Base-by-base conservation (phyloP, 805 yeast genomes). In the Candida yuanshanica region DNA sequence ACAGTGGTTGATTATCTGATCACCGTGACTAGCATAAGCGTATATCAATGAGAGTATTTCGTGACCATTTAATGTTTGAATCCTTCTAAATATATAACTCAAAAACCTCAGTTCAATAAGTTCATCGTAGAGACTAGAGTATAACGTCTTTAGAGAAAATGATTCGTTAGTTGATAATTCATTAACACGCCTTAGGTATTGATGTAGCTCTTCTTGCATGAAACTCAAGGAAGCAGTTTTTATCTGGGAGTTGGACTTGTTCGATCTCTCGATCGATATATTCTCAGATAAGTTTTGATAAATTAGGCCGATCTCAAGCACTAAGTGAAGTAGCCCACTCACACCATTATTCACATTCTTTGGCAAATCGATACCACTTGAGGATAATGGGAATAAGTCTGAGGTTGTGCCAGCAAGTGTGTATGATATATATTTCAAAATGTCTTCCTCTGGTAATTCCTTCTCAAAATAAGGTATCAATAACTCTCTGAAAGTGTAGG, bases 221-320 rank as follows among this genome's bases (percentile, higher is more conserved):
- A 70, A 69, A 14, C 81, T 66, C 6, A 72, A 45, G 34, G 82
- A 75, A 1, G 95, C 83, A 29, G 77, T 78, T 45, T 75, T 76
- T 13, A 83, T 69, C 8, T 84, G 81, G 4, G 83, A 74, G 20
- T 56, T 46, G 17, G 55, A 49, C 5, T 50, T 52, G 14, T 50
- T 42, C 44, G 62, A 50, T 48, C 60, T 58, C 33, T 52, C 37
- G 18, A 50, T 37, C 29, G 62, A 64, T 11, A 71, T 47, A 17
- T 54, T 50, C 13, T 38, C 42, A 5, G 57, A 59, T 26, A 87
- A 59, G 33, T 65, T 58, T 38, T 72, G 70, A 60, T 75, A 86
- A 3, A 88, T 62, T 25, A 89, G 60, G 0, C 86, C 91, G 1
- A 88, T 83, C 58, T 89, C 96, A 32, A 82, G 64, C 2, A 84